These are phyloP conservation scores for Diaporthe capsici DNA, from an alignment of 2,329 filamentous ascomycete species.

Conservation along the genomic window DNA sequence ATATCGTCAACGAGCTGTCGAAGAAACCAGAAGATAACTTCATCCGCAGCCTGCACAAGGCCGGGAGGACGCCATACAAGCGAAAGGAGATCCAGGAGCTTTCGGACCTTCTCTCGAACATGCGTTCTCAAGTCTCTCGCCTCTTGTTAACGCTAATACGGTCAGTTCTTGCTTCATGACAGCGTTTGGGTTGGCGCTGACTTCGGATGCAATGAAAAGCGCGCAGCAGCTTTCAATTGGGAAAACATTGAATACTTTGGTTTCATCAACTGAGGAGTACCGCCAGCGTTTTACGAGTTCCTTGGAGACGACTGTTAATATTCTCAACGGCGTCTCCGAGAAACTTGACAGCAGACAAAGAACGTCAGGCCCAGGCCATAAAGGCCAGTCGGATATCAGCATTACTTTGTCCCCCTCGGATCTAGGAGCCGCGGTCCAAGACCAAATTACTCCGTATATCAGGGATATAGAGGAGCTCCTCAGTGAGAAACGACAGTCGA, in stretches of 20 bases:
- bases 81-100: constrained; percentile 23
- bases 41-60: background rate
- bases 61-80: constrained; percentile 1
- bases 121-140: constrained; percentile 15
- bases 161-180: background rate
- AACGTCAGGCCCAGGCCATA: background rate
- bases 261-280: background rate
- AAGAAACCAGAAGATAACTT: background rate
- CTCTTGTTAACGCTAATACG: constrained; percentile 21
- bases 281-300: constrained; percentile 2
- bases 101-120: background rate
- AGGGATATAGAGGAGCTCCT: background rate
- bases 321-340: background rate
- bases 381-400: background rate
- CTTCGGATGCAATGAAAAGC: background rate
- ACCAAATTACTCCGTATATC: background rate
- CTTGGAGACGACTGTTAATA: background rate
- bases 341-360: background rate
- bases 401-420: background rate
- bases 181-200: background rate
- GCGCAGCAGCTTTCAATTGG: background rate
- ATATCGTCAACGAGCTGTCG: background rate
- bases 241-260: background rate
- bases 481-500: background rate
- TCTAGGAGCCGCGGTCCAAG: background rate